phyloP scores from a whole-genome alignment of 768 basidiomycete genomes.

The Tylopilus felleus region DNA sequence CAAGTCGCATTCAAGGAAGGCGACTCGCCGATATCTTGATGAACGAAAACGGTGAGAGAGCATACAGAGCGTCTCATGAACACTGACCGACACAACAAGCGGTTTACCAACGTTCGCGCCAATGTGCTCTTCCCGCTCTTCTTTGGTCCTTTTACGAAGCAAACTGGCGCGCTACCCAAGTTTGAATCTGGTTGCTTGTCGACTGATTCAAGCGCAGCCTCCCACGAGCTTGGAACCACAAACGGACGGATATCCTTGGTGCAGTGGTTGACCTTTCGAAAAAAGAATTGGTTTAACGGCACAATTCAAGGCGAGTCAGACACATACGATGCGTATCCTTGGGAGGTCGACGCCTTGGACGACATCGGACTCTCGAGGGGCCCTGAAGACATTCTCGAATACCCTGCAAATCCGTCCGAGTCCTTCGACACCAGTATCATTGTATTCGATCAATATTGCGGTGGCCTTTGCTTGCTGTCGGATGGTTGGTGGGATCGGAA shows the following conservation, averaged over 20 bases:
- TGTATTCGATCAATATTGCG: constrained; percentile 55
- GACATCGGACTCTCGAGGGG: constrained; percentile 32
- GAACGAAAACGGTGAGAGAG: background rate
- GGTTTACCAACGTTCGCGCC: constrained; percentile 68
- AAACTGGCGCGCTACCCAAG: constrained; percentile 36
- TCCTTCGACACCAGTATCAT: constrained; percentile 60
- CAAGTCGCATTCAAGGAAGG: constrained; percentile 88
- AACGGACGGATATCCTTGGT: constrained; percentile 35
- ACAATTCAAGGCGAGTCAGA: background rate
- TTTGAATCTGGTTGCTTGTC: constrained; percentile 1
- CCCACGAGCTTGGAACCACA: constrained; percentile 36
- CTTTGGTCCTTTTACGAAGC: constrained; percentile 80
- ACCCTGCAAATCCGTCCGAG: constrained; percentile 60
- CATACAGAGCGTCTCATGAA: background rate
- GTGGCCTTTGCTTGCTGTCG: constrained; percentile 25
- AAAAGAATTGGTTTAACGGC: constrained; percentile 15
- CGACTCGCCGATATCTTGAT: constrained; percentile 71
- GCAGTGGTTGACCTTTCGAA: constrained; percentile 22
- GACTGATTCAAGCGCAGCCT: constrained; percentile 23
- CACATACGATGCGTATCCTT: constrained; percentile 48
- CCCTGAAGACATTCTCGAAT: constrained; percentile 62
- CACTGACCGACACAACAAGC: constrained; percentile 53
- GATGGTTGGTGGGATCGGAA: constrained; percentile 11
- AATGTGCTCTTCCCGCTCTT: constrained; percentile 91
- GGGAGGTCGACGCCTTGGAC: constrained; percentile 43